Base-by-base conservation (phyloP, 2,329 filamentous ascomycete genomes). In the Penicillium olsonii region DNA sequence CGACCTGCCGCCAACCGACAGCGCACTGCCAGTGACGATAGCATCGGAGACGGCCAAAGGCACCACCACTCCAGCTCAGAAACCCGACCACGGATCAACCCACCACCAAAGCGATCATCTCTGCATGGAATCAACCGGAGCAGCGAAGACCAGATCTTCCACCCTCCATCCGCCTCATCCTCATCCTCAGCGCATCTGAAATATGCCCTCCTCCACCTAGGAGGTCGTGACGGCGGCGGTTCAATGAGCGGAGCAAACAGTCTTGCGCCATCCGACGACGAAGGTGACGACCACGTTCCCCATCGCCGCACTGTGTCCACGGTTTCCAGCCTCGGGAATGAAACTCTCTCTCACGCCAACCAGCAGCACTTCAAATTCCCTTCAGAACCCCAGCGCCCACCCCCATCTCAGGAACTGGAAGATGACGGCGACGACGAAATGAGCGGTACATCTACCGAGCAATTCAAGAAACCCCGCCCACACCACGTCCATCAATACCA, bases 191-290 rank as follows among this genome's bases (percentile, higher is more conserved):
- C 45, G 17, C 55, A 48, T 34, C 40, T 59, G 2, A 68, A 63
- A 34, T 57, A 69, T 18, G 66, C 65, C 17, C 63, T 72, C 19
- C 58, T 69, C 24, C 64, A 67, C 47, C 62, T 72, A 3, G 67
- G 65, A 22, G 75, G 74, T 42, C 71, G 75, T 37, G 75, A 78
- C 48, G 73, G 72, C 29, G 76, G 75, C 22, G 75, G 75, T 18
- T 75, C 74, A 9, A 59, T 68, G 37, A 77, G 74, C 50, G 76
- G 75, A 27, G 68, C 69, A 7, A 71, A 71, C 44, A 75, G 72
- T 50, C 65, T 66, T 33, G 65, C 60, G 4, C 56, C 64, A 22
- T 70, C 67, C 6, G 66, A 68, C 45, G 64, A 68, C 35, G 68
- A 72, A 45, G 58, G 55, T 18, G 62, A 66, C 10, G 59, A 65